Evolutionary conservation across 1,139 yeast species (phyloP), one percentile per base, ranked within the genome.

Genomic region (Geotrichum histeridarum): DNA sequence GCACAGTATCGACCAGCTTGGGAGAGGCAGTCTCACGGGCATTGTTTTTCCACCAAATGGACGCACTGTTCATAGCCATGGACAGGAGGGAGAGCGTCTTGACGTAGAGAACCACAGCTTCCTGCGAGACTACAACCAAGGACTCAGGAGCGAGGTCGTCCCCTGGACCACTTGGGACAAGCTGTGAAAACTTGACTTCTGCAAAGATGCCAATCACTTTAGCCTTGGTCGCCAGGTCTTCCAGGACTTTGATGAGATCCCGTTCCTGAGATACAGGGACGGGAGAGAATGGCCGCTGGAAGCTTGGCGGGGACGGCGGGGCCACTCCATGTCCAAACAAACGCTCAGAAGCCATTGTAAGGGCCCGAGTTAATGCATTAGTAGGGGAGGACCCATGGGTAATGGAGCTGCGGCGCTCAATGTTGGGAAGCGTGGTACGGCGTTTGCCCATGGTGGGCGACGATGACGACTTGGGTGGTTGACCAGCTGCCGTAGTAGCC

Each of bases 121-220:
- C 98, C 64, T 84, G 88, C 55, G 93, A 81, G n/a, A 88, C 77
- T 1, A 77, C 70, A 59, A 76, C 77, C 11, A 82, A 75, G 64
- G 83, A 78, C 50, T 77, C 78, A 6, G 49, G 48, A 11, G 48
- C 45, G 6, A 49, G 48, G 8, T 30, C 15, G 9, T 52, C 51
- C 4, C 37, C 31, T 9, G 18, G 35, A 27, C 22, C 38, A n/a
- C 38, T 30, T 2, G 96, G 95, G 33, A 86, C 80, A 60, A 90
- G 74, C 69, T 91, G 97, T 51, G 85, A 78, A 64, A 84, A 89
- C 70, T 93, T 93, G 30, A 90, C 91, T 61, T 90, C 96, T 0
- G 98, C 98, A 73, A 86, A 90, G 42, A 90, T 74, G 61, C 84
- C 84, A 22, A 93, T 83, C 0, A 95, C 95, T 67, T 89, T 94